These are phyloP conservation scores for Fusarium vanettenii DNA, from an alignment of 2,329 filamentous ascomycete species.

Conservation along the genomic window DNA sequence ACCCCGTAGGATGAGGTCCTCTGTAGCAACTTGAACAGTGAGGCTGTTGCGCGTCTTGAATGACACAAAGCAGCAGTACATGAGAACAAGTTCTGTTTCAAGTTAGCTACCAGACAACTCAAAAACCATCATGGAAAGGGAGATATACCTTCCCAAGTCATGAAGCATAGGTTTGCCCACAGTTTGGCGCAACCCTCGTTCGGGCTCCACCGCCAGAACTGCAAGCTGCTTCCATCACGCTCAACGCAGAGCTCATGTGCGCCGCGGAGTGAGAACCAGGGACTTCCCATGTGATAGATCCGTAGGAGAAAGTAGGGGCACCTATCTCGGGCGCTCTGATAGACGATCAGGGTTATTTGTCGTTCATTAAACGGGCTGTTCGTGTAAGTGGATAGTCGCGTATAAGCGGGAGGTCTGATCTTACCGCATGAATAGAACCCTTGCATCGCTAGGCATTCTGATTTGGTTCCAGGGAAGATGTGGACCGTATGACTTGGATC, in stretches of 20 bases:
- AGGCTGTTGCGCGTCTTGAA: constrained; percentile 64
- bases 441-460: constrained; percentile 59
- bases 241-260: constrained; percentile 66
- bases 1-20: constrained; percentile 59
- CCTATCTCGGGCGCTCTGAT: constrained; percentile 56
- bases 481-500: constrained; percentile 60
- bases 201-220: constrained; percentile 64
- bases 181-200: constrained; percentile 56
- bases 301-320: constrained; percentile 62
- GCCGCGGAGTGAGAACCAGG: constrained; percentile 62
- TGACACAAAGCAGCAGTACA: constrained; percentile 68
- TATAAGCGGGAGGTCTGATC: constrained; percentile 3
- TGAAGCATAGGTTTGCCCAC: constrained; percentile 68
- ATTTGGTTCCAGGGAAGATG: constrained; percentile 57
- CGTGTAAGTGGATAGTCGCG: constrained; percentile 5
- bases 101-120: constrained; percentile 10
- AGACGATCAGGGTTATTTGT: constrained; percentile 64
- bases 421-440: constrained; percentile 67
- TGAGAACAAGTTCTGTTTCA: constrained; percentile 66
- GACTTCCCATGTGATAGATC: constrained; percentile 51
- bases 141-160: constrained; percentile 69
- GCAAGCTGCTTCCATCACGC: constrained; percentile 60
- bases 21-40: constrained; percentile 56
- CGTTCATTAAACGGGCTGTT: constrained; percentile 67
- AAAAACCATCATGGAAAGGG: neutral